phyloP scores from a whole-genome alignment of 2,329 filamentous ascomycete genomes.

The Neodidymelliopsis sp. region DNA sequence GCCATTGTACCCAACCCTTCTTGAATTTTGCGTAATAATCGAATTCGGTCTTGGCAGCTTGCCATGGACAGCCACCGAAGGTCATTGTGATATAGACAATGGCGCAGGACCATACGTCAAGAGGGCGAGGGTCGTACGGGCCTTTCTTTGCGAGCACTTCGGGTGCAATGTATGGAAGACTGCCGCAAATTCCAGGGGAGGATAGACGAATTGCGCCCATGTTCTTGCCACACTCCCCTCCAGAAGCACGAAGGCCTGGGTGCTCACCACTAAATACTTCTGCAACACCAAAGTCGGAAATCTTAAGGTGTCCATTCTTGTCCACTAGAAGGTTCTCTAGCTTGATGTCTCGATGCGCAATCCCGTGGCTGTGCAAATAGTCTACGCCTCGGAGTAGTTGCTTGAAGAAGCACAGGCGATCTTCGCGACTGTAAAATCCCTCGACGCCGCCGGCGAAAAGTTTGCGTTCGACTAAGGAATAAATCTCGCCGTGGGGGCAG shows the following conservation, averaged over 20 bases:
- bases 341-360: slow-evolving; percentile 91
- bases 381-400: slow-evolving; percentile 82
- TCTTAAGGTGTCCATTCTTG: slow-evolving; percentile 82
- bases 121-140: slow-evolving; percentile 74
- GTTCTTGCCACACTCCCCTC: slow-evolving; percentile 75
- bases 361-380: slow-evolving; percentile 83
- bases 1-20: slow-evolving; percentile 73
- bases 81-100: slow-evolving; percentile 82
- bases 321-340: slow-evolving; percentile 85
- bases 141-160: slow-evolving; percentile 77
- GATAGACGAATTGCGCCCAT: slow-evolving; percentile 77
- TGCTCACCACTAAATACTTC: slow-evolving; percentile 85
- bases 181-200: slow-evolving; percentile 82
- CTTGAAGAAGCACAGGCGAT: slow-evolving; percentile 87
- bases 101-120: slow-evolving; percentile 87
- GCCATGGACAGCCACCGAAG: slow-evolving; percentile 77
- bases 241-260: slow-evolving; percentile 76
- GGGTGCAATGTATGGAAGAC: slow-evolving; percentile 84
- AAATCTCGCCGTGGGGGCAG: slow-evolving; percentile 83
- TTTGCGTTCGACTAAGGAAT: slow-evolving; percentile 70
- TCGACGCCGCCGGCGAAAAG: slow-evolving; percentile 62
- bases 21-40: slow-evolving; percentile 70
- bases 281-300: slow-evolving; percentile 90
- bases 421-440: slow-evolving; percentile 65
- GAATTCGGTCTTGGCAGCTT: slow-evolving; percentile 65